Evolutionary conservation across 805 yeast species (phyloP).

Genomic region (Hanseniaspora taiwanica): DNA sequence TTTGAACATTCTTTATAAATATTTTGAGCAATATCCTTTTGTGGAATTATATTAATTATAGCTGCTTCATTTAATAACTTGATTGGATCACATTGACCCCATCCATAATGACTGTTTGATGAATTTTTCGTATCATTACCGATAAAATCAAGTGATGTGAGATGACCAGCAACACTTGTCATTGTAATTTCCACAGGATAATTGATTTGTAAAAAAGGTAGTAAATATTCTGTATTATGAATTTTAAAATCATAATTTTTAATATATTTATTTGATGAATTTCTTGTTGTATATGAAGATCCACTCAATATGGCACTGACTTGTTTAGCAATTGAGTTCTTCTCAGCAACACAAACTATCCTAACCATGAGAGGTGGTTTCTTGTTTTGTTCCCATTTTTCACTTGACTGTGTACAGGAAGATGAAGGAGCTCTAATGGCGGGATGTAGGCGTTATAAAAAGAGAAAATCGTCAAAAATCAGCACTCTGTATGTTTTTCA

Average conservation of each 20-base stretch:
- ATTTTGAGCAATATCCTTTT: slow-evolving; percentile 43
- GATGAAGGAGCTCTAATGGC: too few species aligned
- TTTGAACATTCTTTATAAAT: slow-evolving; percentile 50
- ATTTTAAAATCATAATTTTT: slow-evolving; percentile 69
- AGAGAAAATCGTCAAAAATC: too few species aligned
- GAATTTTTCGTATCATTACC: neutral
- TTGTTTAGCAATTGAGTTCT: slow-evolving; percentile 85
- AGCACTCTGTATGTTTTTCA: too few species aligned
- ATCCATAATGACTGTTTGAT: slow-evolving; percentile 32
- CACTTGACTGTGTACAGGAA: too few species aligned
- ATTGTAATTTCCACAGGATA: slow-evolving; percentile 60
- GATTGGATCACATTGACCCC: slow-evolving; percentile 57
- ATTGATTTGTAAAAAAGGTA: slow-evolving; percentile 35
- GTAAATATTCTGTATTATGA: slow-evolving; percentile 17
- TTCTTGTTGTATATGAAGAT: slow-evolving; percentile 33
- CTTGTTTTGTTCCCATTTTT: too few species aligned
- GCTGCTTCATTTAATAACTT: slow-evolving; percentile 58
- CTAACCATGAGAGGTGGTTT: slow-evolving; percentile 36
- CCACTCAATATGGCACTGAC: slow-evolving; percentile 69
- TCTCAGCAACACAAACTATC: slow-evolving; percentile 91
- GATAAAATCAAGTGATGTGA: slow-evolving; percentile 54
- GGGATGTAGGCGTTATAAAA: too few species aligned
- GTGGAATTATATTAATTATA: slow-evolving; percentile 30
- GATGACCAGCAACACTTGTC: slow-evolving; percentile 89
- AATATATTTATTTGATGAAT: slow-evolving; percentile 45